A percentile compares a stretch with the other conserved stretches of the same genome.
Evolutionary conservation across 306 rosid species (phyloP).

Genomic region (Ormosia semicastrata): DNA sequence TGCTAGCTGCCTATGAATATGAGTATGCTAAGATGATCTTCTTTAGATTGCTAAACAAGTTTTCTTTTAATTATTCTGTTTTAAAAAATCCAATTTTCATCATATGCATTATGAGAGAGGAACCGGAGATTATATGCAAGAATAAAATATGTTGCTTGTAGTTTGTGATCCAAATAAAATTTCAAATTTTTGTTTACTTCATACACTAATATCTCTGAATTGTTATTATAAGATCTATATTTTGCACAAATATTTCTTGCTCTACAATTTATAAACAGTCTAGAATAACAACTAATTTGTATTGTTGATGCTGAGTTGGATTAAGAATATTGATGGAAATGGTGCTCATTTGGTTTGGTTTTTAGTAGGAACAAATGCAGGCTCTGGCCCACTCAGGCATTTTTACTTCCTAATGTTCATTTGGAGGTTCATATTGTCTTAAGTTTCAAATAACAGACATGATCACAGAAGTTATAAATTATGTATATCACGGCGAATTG

Average conservation of each 20-base stretch:
- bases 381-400: neutral
- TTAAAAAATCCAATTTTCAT: neutral
- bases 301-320: neutral
- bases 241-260: neutral
- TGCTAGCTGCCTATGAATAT: neutral
- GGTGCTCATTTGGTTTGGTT: neutral
- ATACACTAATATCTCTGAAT: neutral
- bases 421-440: neutral
- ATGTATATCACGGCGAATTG: neutral
- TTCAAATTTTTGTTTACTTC: neutral
- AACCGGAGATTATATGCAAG: neutral
- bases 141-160: constrained; percentile 8
- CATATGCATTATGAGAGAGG: neutral
- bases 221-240: neutral
- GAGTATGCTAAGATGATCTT: constrained; percentile 8
- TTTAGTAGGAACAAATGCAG: no score
- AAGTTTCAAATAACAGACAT: neutral
- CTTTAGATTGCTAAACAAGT: neutral
- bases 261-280: neutral
- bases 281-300: neutral
- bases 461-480: neutral
- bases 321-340: neutral
- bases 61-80: neutral
- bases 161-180: neutral
- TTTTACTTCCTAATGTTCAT: neutral